phyloP scores from a whole-genome alignment of 768 basidiomycete species.

The Boletus insuetus region DNA sequence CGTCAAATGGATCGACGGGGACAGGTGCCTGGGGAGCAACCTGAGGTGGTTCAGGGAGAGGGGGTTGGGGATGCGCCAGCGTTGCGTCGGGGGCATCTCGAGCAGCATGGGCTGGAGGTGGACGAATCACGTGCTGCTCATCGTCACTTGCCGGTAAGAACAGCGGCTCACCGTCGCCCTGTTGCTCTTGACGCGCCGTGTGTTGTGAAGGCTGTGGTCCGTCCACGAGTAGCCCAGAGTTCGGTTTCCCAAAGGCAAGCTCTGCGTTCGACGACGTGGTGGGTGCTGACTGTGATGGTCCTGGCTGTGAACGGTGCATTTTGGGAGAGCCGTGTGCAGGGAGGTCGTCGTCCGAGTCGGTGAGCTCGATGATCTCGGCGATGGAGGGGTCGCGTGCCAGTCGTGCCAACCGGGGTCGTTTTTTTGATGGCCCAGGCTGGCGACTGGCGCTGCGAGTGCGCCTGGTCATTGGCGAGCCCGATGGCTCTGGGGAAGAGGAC shows the following conservation, averaged over 20 bases:
- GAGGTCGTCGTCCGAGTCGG: slow-evolving; percentile 47
- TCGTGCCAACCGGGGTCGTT: slow-evolving; percentile 4
- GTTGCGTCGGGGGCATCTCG: background rate
- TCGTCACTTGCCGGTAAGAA: slow-evolving; percentile 42
- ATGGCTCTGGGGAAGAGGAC: slow-evolving; percentile 26
- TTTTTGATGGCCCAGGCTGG: slow-evolving; percentile 20
- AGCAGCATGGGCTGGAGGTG: background rate
- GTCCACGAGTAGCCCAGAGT: slow-evolving; percentile 8
- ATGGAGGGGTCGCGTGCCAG: slow-evolving; percentile 7
- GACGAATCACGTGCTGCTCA: slow-evolving; percentile 5
- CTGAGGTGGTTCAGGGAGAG: background rate
- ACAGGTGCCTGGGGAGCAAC: slow-evolving; percentile 2
- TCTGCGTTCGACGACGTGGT: background rate
- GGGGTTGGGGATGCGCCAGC: background rate
- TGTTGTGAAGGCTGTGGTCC: slow-evolving; percentile 9
- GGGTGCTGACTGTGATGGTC: slow-evolving; percentile 6
- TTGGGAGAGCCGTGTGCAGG: slow-evolving; percentile 1
- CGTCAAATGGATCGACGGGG: slow-evolving; percentile 24
- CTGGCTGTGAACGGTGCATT: background rate
- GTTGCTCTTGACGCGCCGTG: background rate
- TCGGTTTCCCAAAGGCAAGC: slow-evolving; percentile 14
- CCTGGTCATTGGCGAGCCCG: slow-evolving; percentile 5
- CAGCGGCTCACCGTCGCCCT: slow-evolving; percentile 21
- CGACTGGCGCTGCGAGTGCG: slow-evolving; percentile 19
- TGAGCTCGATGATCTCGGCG: slow-evolving; percentile 46